Conservation (phyloP, 192 early-diverging fungal species). For the Lobosporangium transversale region DNA sequence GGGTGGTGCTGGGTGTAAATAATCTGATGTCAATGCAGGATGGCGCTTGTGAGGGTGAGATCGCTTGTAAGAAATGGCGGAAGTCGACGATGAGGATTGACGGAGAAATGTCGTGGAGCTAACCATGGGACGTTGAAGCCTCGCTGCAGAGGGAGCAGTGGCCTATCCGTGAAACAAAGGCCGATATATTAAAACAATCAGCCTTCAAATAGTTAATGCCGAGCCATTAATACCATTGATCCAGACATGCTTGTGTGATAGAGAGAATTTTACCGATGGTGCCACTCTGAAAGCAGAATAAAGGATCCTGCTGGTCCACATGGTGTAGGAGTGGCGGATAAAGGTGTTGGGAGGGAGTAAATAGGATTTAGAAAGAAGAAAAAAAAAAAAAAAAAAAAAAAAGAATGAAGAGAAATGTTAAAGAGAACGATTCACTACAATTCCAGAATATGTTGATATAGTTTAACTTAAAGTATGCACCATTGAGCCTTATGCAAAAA, state of each 20-base stretch:
- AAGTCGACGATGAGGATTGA: slow-evolving; percentile 56
- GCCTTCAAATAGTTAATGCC: too few relatives aligned
- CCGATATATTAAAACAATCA: too few relatives aligned
- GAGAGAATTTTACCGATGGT: slow-evolving; percentile 25
- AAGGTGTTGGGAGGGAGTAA: neutral
- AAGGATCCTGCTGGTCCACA: slow-evolving; percentile 45
- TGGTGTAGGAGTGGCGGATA: too few relatives aligned
- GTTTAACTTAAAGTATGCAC: too few relatives aligned
- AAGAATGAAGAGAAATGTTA: neutral
- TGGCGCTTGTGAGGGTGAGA: slow-evolving; percentile 56
- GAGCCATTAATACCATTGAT: too few relatives aligned
- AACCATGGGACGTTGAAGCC: slow-evolving; percentile 8
- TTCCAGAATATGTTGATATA: too few relatives aligned
- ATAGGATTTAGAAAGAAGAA: neutral
- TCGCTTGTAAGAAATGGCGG: slow-evolving; percentile 57
- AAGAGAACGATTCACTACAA: too few relatives aligned
- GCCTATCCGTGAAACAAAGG: too few relatives aligned
- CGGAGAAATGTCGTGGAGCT: slow-evolving; percentile 22
- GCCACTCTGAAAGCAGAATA: slow-evolving; percentile 17
- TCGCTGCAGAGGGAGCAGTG: slow-evolving; percentile 6
- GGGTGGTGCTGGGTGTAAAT: slow-evolving; percentile 62
- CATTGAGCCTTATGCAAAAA: too few relatives aligned
- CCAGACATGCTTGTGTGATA: too few relatives aligned
- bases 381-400: slow-evolving; percentile 1
- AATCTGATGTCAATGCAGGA: slow-evolving; percentile 46